Evolutionary conservation across 768 basidiomycete species (phyloP).

Genomic region (Inosperma sp.): DNA sequence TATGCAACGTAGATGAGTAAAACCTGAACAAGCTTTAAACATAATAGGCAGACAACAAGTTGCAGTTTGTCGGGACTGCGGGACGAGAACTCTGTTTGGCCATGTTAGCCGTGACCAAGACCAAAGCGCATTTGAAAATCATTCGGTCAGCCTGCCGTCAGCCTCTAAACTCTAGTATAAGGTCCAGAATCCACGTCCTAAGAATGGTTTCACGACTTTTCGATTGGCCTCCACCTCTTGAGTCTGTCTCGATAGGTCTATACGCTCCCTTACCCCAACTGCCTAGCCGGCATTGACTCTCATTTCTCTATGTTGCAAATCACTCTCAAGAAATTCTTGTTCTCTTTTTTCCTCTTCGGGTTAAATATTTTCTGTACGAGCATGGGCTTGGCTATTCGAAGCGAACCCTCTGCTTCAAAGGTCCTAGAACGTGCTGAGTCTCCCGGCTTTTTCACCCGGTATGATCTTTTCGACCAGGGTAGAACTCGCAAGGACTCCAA

Average conservation of each 20-base stretch:
- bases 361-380: too few species aligned
- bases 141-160: not conserved
- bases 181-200: not conserved
- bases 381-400: too few species aligned
- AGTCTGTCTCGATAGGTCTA: not conserved
- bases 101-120: too few species aligned
- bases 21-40: too few species aligned
- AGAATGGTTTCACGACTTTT: not conserved
- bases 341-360: not conserved
- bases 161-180: not conserved
- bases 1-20: too few species aligned
- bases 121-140: too few species aligned
- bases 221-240: not conserved
- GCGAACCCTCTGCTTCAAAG: not conserved
- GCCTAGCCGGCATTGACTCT: slow-evolving; percentile 1
- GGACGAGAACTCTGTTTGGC: too few species aligned
- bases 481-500: slow-evolving; percentile 7
- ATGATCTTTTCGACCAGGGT: slow-evolving; percentile 15
- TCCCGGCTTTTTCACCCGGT: slow-evolving; percentile 10
- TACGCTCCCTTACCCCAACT: not conserved
- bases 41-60: too few species aligned
- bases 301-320: too few species aligned
- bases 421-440: slow-evolving; percentile 3
- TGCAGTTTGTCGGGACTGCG: too few species aligned
- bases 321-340: not conserved